These are phyloP conservation scores for Apophysomyces ossiformis DNA, from an alignment of 371 early-diverging fungal species.

Conservation along the genomic window DNA sequence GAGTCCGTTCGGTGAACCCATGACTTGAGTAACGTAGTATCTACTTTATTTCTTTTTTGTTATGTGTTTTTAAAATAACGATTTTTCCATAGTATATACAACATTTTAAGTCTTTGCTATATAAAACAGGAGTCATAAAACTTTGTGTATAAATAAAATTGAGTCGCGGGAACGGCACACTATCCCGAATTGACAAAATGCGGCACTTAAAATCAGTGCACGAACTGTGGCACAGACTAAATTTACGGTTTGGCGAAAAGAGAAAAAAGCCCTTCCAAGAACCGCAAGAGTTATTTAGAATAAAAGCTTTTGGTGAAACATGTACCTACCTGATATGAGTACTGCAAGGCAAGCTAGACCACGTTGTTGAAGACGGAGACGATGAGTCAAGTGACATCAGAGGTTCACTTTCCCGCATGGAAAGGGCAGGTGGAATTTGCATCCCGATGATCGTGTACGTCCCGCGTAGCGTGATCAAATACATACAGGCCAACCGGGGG, in stretches of 20 bases:
- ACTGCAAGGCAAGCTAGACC: neutral
- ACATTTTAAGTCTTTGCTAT: neutral
- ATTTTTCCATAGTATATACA: neutral
- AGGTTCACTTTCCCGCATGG: neutral
- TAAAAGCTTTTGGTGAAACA: neutral
- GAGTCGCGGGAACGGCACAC: neutral
- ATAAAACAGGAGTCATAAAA: neutral
- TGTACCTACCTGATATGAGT: neutral
- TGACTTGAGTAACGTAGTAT: slow-evolving; percentile 4
- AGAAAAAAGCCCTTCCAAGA: neutral
- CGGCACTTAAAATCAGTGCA: neutral
- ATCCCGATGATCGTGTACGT: slow-evolving; percentile 10
- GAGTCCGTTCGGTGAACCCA: neutral
- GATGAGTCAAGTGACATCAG: too few relatives aligned
- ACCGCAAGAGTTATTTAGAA: neutral
- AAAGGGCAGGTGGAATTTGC: slow-evolving; percentile 2
- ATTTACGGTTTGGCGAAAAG: neutral
- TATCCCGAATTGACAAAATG: slow-evolving; percentile 9
- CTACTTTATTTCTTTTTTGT: neutral
- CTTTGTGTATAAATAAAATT: neutral
- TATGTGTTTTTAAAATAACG: neutral
- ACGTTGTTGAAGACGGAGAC: too few relatives aligned
- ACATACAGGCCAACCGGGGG: slow-evolving; percentile 7
- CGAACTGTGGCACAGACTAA: slow-evolving; percentile 6
- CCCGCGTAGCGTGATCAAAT: slow-evolving; percentile 12